Conservation (phyloP, 306 rosid genomes). For the Senna siamea region DNA sequence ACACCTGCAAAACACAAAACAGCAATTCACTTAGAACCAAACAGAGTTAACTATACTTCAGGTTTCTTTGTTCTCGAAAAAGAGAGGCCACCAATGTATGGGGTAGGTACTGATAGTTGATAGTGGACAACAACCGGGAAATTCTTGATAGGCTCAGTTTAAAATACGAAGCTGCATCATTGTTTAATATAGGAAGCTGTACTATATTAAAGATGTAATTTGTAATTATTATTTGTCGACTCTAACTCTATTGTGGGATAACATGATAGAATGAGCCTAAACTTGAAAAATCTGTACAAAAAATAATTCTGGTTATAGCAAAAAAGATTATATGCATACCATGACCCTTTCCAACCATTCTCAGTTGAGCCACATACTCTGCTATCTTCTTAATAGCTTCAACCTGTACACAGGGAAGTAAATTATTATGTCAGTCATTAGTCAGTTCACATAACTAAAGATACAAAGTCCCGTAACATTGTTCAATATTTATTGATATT, state of each 20-base stretch:
- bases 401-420: constrained; percentile 42
- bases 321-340: constrained; percentile 42
- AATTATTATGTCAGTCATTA: not conserved
- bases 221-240: too few species aligned
- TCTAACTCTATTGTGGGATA: too few species aligned
- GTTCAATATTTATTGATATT: not conserved
- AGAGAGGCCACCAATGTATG: too few species aligned
- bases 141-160: not conserved
- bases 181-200: not conserved
- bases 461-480: not conserved
- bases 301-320: not conserved
- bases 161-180: not conserved
- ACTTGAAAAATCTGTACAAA: too few species aligned
- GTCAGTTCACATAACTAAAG: not conserved
- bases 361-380: constrained; percentile 59
- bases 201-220: too few species aligned
- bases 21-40: constrained; percentile 25
- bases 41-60: not conserved
- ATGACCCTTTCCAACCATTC: constrained; percentile 66
- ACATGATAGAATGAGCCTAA: too few species aligned
- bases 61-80: too few species aligned
- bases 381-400: constrained; percentile 59
- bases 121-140: too few species aligned
- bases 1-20: constrained; percentile 49
- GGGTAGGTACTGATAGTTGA: too few species aligned